These are phyloP conservation scores for Zostera marina DNA, from an alignment of 116 monocot genomes.

Conservation along the genomic window DNA sequence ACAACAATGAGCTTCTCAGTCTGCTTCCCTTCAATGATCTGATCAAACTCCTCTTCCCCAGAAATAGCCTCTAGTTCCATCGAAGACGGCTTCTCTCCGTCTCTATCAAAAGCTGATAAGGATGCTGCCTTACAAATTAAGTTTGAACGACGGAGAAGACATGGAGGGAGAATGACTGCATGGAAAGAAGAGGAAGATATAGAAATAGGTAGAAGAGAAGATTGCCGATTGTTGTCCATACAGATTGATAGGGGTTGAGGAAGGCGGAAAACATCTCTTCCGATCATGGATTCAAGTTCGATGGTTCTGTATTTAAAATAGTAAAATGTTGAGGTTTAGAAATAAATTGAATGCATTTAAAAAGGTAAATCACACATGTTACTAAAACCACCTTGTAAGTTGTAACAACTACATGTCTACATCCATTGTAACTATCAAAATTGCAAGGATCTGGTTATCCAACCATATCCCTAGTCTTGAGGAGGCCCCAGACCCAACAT, in stretches of 20 bases:
- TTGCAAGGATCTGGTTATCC: too few species aligned
- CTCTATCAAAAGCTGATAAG: not conserved
- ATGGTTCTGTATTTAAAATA: too few species aligned
- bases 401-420: too few species aligned
- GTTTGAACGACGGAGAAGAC: not conserved
- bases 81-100: slow-evolving; percentile 21
- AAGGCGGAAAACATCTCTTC: not conserved
- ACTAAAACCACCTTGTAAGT: too few species aligned
- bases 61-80: slow-evolving; percentile 40
- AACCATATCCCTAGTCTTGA: too few species aligned
- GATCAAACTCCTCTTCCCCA: slow-evolving; percentile 57
- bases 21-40: slow-evolving; percentile 39
- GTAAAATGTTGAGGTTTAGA: too few species aligned
- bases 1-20: slow-evolving; percentile 32
- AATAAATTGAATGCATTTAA: too few species aligned
- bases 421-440: too few species aligned
- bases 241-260: not conserved
- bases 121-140: not conserved
- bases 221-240: not conserved
- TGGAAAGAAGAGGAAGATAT: not conserved
- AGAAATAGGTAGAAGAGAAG: not conserved
- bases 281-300: too few species aligned
- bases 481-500: too few species aligned
- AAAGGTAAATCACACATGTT: too few species aligned
- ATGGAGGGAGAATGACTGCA: not conserved